Percentiles rank a stretch among this genome's conserved stretches.
Evolutionary conservation across 2,329 filamentous ascomycete genomes (phyloP).

Genomic region (Plectosphaerella plurivora): DNA sequence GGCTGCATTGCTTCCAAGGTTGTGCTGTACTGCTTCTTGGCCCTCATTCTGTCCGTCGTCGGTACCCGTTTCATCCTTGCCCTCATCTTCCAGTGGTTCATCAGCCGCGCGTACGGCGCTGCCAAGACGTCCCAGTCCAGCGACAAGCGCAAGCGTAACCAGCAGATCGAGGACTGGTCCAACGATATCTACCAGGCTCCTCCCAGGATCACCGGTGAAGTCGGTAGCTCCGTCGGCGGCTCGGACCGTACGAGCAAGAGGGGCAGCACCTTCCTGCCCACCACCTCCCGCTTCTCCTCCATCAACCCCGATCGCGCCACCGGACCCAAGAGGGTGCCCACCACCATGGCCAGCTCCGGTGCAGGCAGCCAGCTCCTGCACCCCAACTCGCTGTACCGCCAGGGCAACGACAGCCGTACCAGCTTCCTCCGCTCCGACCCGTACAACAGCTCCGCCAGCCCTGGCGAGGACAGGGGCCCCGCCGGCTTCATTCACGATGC

Average conservation of each 20-base stretch:
- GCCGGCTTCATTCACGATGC: slow-evolving; percentile 94
- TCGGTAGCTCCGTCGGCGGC: slow-evolving; percentile 58
- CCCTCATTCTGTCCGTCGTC: slow-evolving; percentile 89
- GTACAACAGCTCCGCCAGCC: slow-evolving; percentile 47
- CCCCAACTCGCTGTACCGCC: slow-evolving; percentile 67
- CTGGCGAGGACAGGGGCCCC: slow-evolving; percentile 70
- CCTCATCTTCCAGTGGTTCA: slow-evolving; percentile 92
- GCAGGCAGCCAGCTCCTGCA: slow-evolving; percentile 69
- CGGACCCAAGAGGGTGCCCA: slow-evolving; percentile 57
- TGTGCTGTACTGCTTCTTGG: slow-evolving; percentile 88
- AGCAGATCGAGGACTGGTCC: slow-evolving; percentile 96
- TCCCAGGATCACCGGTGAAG: slow-evolving; percentile 71
- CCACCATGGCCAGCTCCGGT: slow-evolving; percentile 91
- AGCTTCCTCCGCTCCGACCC: slow-evolving; percentile 62
- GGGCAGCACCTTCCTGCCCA: slow-evolving; percentile 79
- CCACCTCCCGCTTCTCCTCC: slow-evolving; percentile 90
- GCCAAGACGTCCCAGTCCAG: slow-evolving; percentile 78
- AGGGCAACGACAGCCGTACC: slow-evolving; percentile 56
- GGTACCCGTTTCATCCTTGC: slow-evolving; percentile 82
- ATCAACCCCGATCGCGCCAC: slow-evolving; percentile 15
- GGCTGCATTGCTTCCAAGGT: slow-evolving; percentile 97
- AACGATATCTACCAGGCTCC: slow-evolving; percentile 96
- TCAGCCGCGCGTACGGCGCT: slow-evolving; percentile 80
- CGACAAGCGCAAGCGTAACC: slow-evolving; percentile 77
- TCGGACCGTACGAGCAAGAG: slow-evolving; percentile 74